Conservation (phyloP, 768 basidiomycete species). For the Serendipita sp. region DNA sequence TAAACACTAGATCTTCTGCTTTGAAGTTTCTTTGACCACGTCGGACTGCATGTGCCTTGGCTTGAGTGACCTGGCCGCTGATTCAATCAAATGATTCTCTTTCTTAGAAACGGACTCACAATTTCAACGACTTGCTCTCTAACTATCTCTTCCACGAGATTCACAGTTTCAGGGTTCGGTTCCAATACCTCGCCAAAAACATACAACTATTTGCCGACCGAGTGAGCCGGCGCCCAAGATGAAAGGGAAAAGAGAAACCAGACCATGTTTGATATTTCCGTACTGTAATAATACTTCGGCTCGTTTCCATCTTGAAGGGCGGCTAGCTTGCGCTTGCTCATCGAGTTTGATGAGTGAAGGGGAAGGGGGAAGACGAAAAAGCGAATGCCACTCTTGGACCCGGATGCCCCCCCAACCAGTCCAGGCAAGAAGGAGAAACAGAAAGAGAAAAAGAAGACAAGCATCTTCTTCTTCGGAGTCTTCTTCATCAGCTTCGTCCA, state of each 20-base stretch:
- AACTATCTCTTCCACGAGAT: constrained; percentile 91
- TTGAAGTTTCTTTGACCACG: constrained; percentile 75
- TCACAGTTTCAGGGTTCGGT: constrained; percentile 71
- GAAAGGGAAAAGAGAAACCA: constrained; percentile 10
- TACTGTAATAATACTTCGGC: constrained; percentile 59
- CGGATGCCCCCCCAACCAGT: background rate
- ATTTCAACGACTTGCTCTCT: constrained; percentile 82
- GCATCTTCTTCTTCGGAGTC: background rate
- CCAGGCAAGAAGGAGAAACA: background rate
- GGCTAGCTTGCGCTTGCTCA: constrained; percentile 13
- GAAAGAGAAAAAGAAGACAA: constrained; percentile 1
- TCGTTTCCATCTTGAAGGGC: constrained; percentile 9
- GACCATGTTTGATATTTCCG: constrained; percentile 93
- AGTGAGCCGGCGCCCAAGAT: background rate
- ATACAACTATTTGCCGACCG: constrained; percentile 54
- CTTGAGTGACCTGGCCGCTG: constrained; percentile 61
- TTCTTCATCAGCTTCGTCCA: background rate
- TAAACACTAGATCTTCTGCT: constrained; percentile 90
- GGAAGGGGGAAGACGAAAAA: constrained; percentile 94
- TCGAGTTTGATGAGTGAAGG: constrained; percentile 23
- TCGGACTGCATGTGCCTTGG: constrained; percentile 64
- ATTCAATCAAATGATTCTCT: background rate
- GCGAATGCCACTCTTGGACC: constrained; percentile 75
- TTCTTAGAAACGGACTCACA: constrained; percentile 27
- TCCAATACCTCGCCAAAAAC: constrained; percentile 94